A percentile compares a stretch with the other conserved stretches of the same genome.
Evolutionary conservation across 371 early-diverging fungal species (phyloP).

Genomic region (Mortierella sp.): DNA sequence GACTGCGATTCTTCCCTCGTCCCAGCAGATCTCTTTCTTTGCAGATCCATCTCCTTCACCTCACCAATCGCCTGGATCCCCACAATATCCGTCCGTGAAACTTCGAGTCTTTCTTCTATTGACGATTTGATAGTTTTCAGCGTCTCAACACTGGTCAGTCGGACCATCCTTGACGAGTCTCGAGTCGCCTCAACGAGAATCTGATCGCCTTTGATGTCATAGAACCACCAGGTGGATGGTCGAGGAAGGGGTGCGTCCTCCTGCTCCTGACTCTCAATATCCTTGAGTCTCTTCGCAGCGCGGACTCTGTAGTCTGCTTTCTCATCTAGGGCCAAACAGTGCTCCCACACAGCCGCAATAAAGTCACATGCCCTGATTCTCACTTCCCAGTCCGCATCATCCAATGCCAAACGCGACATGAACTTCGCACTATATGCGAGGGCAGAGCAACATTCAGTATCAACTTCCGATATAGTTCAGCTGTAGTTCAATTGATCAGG

Average conservation of each 20-base stretch:
- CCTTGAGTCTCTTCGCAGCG: conserved; percentile 44
- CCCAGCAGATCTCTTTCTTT: neutral
- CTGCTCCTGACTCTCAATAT: conserved; percentile 1
- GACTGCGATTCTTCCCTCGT: neutral
- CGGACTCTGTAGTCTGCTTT: conserved; percentile 54
- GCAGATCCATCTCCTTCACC: neutral
- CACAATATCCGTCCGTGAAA: neutral
- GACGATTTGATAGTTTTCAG: conserved; percentile 40
- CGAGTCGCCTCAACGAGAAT: conserved; percentile 61
- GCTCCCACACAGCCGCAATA: conserved; percentile 61
- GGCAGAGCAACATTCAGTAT: neutral
- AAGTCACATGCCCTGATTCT: conserved; percentile 62
- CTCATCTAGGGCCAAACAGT: conserved; percentile 47
- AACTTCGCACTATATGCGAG: conserved; percentile 50
- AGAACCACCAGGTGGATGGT: conserved; percentile 56
- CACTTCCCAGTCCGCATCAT: conserved; percentile 70
- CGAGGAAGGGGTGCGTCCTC: conserved; percentile 1
- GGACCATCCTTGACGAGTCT: conserved; percentile 42
- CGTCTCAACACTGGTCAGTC: conserved; percentile 37
- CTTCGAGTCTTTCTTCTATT: conserved; percentile 21
- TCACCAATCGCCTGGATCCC: neutral
- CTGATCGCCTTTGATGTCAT: conserved; percentile 59
- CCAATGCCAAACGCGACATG: conserved; percentile 57
- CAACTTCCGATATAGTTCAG: too few species aligned
- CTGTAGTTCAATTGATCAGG: neutral